Evolutionary conservation across 2,329 filamentous ascomycete species (phyloP).

Genomic region (Epichloe gansuensis): DNA sequence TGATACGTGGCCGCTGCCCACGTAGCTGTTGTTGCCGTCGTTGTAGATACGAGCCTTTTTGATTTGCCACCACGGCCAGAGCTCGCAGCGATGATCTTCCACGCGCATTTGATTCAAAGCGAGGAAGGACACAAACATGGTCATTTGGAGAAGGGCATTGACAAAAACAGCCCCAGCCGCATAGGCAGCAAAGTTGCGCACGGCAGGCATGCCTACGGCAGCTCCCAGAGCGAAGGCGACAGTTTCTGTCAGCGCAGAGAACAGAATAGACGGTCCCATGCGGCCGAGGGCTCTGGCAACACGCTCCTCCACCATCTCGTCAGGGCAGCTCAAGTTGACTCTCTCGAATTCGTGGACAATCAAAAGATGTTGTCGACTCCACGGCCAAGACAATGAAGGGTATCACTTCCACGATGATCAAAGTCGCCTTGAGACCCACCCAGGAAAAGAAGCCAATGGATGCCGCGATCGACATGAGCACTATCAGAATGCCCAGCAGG

Average conservation of each 20-base stretch:
- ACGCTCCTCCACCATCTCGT: conserved; percentile 75
- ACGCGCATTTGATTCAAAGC: conserved; percentile 85
- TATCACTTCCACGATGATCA: conserved; percentile 98
- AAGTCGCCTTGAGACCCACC: conserved; percentile 79
- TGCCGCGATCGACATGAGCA: conserved; percentile 92
- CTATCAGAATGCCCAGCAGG: conserved; percentile 88
- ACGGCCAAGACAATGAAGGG: conserved; percentile 94
- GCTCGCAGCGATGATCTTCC: conserved; percentile 79
- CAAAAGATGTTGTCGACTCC: conserved; percentile 96
- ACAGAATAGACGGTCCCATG: conserved; percentile 92
- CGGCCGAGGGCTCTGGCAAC: conserved; percentile 82
- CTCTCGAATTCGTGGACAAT: conserved; percentile 97
- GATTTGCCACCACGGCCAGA: conserved; percentile 79
- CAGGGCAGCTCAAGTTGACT: conserved; percentile 82
- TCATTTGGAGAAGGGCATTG: conserved; percentile 93
- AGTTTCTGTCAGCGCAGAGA: conserved; percentile 91
- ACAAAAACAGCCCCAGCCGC: conserved; percentile 93
- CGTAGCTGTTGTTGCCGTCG: conserved; percentile 42
- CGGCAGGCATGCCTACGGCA: conserved; percentile 94
- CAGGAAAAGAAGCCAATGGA: conserved; percentile 94
- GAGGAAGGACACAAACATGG: conserved; percentile 89
- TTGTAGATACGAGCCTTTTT: conserved; percentile 60
- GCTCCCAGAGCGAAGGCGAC: conserved; percentile 85
- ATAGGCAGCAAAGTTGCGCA: conserved; percentile 94
- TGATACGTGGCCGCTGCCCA: conserved; percentile 44